phyloP scores from a whole-genome alignment of 139 green algal genomes.

The Chlorella sp. region DNA sequence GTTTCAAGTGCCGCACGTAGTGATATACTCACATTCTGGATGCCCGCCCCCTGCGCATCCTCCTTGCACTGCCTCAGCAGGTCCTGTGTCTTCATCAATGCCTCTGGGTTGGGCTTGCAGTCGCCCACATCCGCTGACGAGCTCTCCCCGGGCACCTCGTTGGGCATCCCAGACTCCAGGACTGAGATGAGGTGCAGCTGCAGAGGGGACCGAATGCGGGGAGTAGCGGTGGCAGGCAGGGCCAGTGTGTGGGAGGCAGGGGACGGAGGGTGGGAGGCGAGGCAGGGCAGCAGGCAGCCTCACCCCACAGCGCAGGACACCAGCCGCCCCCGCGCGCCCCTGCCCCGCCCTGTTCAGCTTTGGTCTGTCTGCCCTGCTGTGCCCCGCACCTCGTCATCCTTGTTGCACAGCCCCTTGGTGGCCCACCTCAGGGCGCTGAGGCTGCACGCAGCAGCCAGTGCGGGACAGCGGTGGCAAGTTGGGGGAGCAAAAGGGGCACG shows the following conservation, averaged over 20 bases:
- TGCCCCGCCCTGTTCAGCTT: no score
- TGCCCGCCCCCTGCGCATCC: neutral
- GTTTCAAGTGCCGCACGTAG: no score
- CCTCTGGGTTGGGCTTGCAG: constrained; percentile 49
- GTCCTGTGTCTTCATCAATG: constrained; percentile 26
- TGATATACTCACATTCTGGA: neutral
- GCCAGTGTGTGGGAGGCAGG: neutral
- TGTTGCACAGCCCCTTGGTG: constrained; percentile 19
- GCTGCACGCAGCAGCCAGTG: neutral
- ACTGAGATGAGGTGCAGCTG: constrained; percentile 45
- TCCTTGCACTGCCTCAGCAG: constrained; percentile 36
- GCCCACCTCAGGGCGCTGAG: constrained; percentile 13
- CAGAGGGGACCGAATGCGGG: neutral
- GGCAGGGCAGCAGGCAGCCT: neutral
- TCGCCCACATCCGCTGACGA: neutral
- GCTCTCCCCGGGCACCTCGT: constrained; percentile 12
- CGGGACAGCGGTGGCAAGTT: neutral
- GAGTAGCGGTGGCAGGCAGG: neutral
- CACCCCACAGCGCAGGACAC: neutral
- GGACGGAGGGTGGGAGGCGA: neutral
- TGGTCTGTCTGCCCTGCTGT: no score
- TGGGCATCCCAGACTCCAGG: constrained; percentile 35
- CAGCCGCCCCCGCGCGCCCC: neutral
- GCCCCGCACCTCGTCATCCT: constrained; percentile 26
- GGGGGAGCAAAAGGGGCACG: neutral